Base-by-base conservation (phyloP, 176 grass and related monocot genomes). In the Aegilops bicornis region DNA sequence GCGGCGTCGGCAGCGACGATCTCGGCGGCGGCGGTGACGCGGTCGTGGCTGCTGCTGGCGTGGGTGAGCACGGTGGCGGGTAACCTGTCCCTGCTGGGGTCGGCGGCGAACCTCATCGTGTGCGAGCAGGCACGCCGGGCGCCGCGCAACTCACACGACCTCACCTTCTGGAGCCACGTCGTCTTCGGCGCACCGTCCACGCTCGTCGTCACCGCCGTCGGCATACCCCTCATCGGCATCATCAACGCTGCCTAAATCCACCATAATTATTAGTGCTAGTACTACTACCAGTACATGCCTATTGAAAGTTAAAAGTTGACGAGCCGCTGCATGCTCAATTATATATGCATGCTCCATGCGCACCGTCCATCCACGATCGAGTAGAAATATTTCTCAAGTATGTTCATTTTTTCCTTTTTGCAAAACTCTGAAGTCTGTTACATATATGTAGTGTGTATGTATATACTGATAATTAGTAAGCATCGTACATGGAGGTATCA, bases 21-120 rank as follows among this genome's bases (percentile, higher is more conserved):
- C 77, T 99, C 97, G 1, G 1, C 84, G 19, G 56, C 75, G 33
- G 86, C 88, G 35, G 97, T 90, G 79, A 96, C 85, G 3, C 84
- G 85, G 62, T 93, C 97, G 77, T 99, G 97, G 97, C 90, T 99
- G 66, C 88, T 99, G 29, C 82, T 99, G 83, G 97, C 97, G 31
- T 99, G 97, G 97, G 97, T 96, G 79, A 99, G 97, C 81, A 99
- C 97, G 76, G 94, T 99, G 69, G 97, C 97, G 4, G 97, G 97
- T n/a, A 98, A 99, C 89, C 92, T 99, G 7, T 96, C 94, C 24
- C 88, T 99, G 20, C 92, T 99, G 69, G 97, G 97, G 73, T 99
- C 97, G 10, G 97, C 97, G 73, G 97, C 97, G 36, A 99, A 99
- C 97, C 91, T 99, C 52, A 98, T 98, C 72, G 93, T 98, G 37